Evolutionary conservation across 208 protist genomes (phyloP).

Genomic region (Acanthamoeba triangularis): DNA sequence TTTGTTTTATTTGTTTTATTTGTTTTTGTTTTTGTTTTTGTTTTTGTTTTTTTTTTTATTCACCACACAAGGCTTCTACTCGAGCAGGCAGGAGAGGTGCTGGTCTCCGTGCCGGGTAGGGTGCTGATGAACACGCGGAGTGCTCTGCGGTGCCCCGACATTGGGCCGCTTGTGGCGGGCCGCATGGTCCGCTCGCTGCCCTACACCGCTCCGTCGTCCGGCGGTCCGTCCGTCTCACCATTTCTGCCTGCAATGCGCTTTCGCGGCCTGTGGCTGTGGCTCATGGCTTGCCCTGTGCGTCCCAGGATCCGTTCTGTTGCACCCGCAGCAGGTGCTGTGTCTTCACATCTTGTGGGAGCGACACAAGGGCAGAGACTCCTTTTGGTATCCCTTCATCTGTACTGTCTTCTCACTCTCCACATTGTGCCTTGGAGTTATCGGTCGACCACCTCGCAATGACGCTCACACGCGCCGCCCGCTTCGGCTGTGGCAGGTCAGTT

Average conservation of each 20-base stretch:
- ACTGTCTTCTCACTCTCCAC: background rate
- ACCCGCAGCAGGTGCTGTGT: conserved; percentile 5
- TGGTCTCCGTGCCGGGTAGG: background rate
- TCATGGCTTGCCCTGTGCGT: background rate
- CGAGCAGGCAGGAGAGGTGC: background rate
- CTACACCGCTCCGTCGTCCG: background rate
- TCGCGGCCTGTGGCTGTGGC: background rate
- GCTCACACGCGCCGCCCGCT: background rate
- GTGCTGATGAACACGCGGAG: conserved; percentile 63
- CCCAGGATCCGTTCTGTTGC: background rate
- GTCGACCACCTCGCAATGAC: background rate
- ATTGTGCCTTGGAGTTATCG: background rate
- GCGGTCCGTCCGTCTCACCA: background rate
- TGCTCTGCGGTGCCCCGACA: background rate
- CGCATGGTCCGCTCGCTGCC: conserved; percentile 25
- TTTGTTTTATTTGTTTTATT: no score
- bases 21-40: no score
- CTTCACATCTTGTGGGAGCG: conserved; percentile 47
- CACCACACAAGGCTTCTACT: background rate
- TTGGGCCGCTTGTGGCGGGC: background rate
- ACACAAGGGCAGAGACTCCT: conserved; percentile 2
- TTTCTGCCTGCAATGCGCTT: no score
- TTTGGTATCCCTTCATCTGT: conserved; percentile 68
- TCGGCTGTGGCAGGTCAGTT: background rate
- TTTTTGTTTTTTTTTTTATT: no score